Percentiles rank a stretch among this genome's conserved stretches.
These are phyloP conservation scores for Melaleuca alternifolia DNA, from an alignment of 345 rosid genomes.

Conservation along the genomic window DNA sequence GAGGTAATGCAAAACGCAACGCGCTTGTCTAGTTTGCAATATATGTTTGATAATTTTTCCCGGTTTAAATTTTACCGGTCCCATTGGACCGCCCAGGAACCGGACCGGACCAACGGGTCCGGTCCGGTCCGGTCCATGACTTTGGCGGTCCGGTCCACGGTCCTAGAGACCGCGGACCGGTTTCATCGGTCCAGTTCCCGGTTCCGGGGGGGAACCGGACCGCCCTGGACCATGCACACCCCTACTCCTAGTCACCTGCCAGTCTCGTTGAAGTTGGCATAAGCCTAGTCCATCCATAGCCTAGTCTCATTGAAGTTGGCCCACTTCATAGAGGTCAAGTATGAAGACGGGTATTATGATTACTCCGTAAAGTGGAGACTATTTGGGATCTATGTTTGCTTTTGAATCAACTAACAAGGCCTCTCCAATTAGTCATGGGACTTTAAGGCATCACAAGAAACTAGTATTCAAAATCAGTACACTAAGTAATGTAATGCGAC, in stretches of 20 bases:
- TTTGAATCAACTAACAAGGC: accelerated
- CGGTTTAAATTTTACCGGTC: no score
- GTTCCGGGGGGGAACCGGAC: no score
- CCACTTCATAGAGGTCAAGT: accelerated
- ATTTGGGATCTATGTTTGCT: accelerated
- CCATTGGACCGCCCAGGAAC: no score
- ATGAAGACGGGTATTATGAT: background rate
- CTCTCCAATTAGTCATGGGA: accelerated
- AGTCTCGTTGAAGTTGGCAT: background rate
- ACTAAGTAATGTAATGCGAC: background rate
- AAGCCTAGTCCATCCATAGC: background rate
- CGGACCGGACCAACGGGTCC: no score
- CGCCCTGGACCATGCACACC: no score
- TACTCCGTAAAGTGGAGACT: background rate
- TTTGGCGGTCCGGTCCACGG: no score
- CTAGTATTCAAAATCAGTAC: accelerated
- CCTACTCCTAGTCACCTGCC: background rate
- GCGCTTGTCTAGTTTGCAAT: no score
- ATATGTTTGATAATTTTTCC: no score
- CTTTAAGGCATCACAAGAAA: background rate
- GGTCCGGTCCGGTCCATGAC: no score
- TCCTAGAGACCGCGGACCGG: no score
- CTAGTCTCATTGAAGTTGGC: background rate
- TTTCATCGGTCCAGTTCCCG: no score
- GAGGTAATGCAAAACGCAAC: no score